Evolutionary conservation across 257 asterid species (phyloP).

Genomic region (Hygrophila difformis): DNA sequence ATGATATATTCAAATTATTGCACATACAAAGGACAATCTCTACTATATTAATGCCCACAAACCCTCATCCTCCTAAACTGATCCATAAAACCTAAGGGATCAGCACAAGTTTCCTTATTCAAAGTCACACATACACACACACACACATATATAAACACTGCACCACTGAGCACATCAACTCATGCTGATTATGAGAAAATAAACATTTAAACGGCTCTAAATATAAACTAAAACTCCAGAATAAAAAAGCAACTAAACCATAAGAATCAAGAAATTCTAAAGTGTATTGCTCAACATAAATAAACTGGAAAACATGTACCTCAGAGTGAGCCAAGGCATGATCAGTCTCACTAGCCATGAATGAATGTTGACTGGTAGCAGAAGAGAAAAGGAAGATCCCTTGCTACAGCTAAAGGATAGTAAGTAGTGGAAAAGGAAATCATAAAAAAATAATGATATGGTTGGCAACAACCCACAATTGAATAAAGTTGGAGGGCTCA

Average conservation of each 20-base stretch:
- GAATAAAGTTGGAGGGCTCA: constrained; percentile 12
- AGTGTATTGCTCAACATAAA: no score
- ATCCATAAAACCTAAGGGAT: not conserved
- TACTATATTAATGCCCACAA: no score
- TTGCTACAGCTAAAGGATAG: not conserved
- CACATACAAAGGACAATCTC: no score
- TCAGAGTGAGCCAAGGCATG: constrained; percentile 45
- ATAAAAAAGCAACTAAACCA: not conserved
- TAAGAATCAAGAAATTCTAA: not conserved
- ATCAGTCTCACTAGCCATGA: constrained; percentile 71
- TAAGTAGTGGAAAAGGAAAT: constrained; percentile 10
- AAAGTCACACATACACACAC: not conserved
- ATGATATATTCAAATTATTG: no score
- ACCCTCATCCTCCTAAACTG: no score
- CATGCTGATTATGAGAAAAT: not conserved
- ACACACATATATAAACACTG: not conserved
- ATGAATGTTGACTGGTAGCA: constrained; percentile 3
- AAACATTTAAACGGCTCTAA: no score
- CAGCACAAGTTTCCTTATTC: not conserved
- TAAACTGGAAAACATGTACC: constrained; percentile 39
- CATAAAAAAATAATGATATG: constrained; percentile 49
- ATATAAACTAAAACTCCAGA: constrained; percentile 2
- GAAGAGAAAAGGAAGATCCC: not conserved
- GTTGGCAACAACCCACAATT: constrained; percentile 55
- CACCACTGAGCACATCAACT: not conserved